These are phyloP conservation scores for Prunus davidiana DNA, from an alignment of 306 rosid genomes.

Conservation along the genomic window DNA sequence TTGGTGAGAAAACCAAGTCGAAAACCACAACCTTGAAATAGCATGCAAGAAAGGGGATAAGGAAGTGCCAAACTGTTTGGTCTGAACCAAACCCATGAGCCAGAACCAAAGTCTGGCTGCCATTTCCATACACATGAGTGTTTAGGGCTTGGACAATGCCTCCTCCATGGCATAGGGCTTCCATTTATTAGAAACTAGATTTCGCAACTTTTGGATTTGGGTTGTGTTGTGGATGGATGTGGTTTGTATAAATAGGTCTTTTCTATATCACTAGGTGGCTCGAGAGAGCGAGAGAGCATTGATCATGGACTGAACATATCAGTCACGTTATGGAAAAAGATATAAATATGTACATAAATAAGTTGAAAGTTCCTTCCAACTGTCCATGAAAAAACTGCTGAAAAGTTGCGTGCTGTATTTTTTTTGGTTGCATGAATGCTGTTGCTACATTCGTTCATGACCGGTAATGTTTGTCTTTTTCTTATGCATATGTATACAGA, in stretches of 20 bases:
- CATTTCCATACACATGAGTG: conserved; percentile 47
- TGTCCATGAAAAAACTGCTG: not conserved
- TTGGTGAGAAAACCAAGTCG: conserved; percentile 48
- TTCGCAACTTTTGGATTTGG: not conserved
- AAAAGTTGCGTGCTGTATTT: not conserved
- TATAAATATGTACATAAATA: not conserved
- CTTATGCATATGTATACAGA: no score
- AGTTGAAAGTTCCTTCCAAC: not conserved
- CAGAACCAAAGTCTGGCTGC: conserved; percentile 41
- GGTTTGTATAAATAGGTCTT: not conserved
- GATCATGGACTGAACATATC: not conserved
- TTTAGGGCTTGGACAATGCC: conserved; percentile 39
- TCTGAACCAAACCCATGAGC: conserved; percentile 50
- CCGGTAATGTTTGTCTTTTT: no score
- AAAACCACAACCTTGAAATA: conserved; percentile 56
- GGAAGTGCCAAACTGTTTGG: conserved; percentile 38
- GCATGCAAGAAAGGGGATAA: conserved; percentile 44
- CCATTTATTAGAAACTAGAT: not conserved
- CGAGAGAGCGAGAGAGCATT: not conserved
- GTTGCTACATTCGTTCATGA: no score
- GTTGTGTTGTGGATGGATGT: not conserved
- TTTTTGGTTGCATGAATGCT: not conserved
- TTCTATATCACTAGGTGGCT: no score
- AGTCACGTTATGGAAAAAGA: not conserved
- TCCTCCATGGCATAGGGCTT: conserved; percentile 18